Conservation (phyloP, 345 rosid species). For the Populus alba region DNA sequence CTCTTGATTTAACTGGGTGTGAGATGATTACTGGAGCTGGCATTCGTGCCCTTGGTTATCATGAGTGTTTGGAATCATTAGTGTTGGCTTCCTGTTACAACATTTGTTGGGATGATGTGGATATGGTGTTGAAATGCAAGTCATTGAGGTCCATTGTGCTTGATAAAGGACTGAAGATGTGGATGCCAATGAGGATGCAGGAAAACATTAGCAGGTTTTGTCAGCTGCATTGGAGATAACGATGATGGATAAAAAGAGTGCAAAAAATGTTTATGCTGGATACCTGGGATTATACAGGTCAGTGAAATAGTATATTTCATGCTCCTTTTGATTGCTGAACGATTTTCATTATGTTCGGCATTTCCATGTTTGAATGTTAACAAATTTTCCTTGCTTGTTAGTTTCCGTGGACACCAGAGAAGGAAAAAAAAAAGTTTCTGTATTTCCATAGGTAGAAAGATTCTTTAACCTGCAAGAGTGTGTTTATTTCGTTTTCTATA, state of each 20-base stretch:
- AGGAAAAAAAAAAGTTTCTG: neutral
- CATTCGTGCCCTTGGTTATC: constrained; percentile 30
- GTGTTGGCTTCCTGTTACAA: constrained; percentile 32
- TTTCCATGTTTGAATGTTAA: neutral
- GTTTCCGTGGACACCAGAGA: neutral
- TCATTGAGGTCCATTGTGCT: constrained; percentile 34
- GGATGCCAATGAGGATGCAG: constrained; percentile 25
- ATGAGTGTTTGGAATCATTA: constrained; percentile 28
- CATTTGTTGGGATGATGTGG: constrained; percentile 25
- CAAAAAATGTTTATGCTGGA: neutral
- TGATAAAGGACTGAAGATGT: constrained; percentile 32
- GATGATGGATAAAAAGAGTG: constrained; percentile 4
- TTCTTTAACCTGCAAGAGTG: neutral
- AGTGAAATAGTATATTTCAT: neutral
- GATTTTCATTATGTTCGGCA: neutral
- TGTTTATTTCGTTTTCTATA: neutral
- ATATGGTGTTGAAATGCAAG: constrained; percentile 22
- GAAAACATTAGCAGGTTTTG: constrained; percentile 25
- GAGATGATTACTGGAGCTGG: constrained; percentile 41
- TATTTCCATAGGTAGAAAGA: neutral
- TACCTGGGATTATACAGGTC: neutral
- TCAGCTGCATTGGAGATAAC: constrained; percentile 35
- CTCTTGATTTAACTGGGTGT: constrained; percentile 42
- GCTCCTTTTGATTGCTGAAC: neutral
- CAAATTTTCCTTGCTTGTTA: neutral